These are phyloP conservation scores for Colletotrichum nymphaeae DNA, from an alignment of 2,329 filamentous ascomycete genomes.

Conservation along the genomic window DNA sequence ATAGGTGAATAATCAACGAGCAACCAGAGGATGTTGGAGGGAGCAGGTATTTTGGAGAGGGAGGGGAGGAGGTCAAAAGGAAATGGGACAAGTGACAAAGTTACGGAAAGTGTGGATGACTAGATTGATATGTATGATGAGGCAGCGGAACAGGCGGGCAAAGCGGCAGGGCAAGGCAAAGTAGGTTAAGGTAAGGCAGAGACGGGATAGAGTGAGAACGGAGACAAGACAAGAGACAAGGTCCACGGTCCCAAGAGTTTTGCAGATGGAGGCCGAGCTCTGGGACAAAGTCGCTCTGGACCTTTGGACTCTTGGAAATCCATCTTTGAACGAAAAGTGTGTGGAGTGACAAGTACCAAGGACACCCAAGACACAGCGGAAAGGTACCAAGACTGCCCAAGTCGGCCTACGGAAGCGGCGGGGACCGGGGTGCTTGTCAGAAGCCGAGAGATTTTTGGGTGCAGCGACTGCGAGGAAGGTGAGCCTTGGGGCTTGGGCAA, in stretches of 20 bases:
- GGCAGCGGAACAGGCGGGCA: constrained; percentile 23
- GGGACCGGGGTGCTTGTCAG: constrained; percentile 37
- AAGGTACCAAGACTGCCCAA: constrained; percentile 32
- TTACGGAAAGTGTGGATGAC: constrained; percentile 33
- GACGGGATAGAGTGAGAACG: constrained; percentile 17
- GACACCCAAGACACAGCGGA: constrained; percentile 10
- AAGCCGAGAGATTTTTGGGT: constrained; percentile 26
- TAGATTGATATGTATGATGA: constrained; percentile 35
- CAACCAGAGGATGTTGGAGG: background rate
- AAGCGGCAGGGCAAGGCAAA: constrained; percentile 20
- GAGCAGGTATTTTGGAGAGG: background rate
- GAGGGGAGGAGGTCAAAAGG: constrained; percentile 27
- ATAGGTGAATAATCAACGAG: constrained; percentile 1
- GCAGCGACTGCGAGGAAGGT: background rate
- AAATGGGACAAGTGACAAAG: constrained; percentile 25
- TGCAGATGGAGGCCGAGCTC: constrained; percentile 8
- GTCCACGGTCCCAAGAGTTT: constrained; percentile 20
- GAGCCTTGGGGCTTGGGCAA: background rate
- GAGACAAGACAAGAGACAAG: constrained; percentile 15
- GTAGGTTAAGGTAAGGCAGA: constrained; percentile 36
- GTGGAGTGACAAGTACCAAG: constrained; percentile 16
- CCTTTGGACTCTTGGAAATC: constrained; percentile 4
- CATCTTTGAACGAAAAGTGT: background rate
- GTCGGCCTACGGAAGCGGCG: constrained; percentile 35
- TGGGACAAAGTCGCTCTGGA: background rate